phyloP scores from a whole-genome alignment of 305 asterid species.

The Rubia peregrina region DNA sequence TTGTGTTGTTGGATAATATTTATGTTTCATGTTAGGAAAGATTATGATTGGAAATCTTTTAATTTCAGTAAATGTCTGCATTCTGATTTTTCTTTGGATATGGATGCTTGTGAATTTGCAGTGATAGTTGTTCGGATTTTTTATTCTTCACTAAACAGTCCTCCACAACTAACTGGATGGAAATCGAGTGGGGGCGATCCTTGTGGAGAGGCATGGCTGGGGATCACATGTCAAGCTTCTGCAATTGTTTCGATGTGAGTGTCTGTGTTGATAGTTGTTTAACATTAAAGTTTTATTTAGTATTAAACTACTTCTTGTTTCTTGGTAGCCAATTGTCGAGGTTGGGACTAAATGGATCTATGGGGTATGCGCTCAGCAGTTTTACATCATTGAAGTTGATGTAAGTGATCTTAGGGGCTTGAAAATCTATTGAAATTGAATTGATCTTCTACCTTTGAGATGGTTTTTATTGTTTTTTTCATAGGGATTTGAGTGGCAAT shows the following conservation, averaged over 20 bases:
- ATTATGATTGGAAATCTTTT: not conserved
- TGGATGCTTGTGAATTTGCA: conserved; percentile 28
- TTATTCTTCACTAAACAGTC: conserved; percentile 65
- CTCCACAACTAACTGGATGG: conserved; percentile 78
- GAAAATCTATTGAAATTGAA: not conserved
- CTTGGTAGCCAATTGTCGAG: conserved; percentile 61
- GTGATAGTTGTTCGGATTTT: conserved; percentile 79
- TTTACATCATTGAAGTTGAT: conserved; percentile 59
- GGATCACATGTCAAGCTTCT: conserved; percentile 69
- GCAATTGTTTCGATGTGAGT: conserved; percentile 79
- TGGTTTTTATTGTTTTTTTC: conserved; percentile 16
- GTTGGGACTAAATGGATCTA: conserved; percentile 68
- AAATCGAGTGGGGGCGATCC: conserved; percentile 88
- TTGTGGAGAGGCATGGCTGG: conserved; percentile 90
- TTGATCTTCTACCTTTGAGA: not conserved
- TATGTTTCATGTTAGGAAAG: not conserved
- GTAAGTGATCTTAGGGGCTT: conserved; percentile 34
- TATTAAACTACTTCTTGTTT: conserved; percentile 23
- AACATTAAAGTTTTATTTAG: not conserved
- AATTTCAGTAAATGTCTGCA: not conserved
- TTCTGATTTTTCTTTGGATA: conserved; percentile 2
- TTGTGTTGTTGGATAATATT: not conserved
- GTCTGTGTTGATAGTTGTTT: not conserved
- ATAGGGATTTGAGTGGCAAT: conserved; percentile 93
- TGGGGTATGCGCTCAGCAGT: conserved; percentile 78